phyloP scores from a whole-genome alignment of 2,329 filamentous ascomycete species.

The Thielaviopsis euricoi region DNA sequence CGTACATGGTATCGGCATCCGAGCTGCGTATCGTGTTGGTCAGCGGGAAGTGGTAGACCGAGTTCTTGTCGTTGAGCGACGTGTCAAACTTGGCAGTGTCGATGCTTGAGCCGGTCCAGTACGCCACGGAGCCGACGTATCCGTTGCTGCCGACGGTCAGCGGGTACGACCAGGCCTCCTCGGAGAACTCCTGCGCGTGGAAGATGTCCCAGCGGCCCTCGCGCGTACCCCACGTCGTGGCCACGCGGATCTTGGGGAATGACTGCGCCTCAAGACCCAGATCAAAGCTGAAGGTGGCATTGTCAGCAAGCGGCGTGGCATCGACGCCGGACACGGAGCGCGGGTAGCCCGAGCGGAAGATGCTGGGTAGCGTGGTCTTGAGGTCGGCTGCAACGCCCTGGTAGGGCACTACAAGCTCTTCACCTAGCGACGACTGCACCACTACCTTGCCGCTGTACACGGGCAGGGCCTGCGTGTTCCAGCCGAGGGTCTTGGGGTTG shows the following conservation, averaged over 20 bases:
- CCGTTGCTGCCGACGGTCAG: conserved; percentile 21
- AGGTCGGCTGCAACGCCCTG: conserved; percentile 13
- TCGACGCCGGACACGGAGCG: neutral
- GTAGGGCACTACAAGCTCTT: conserved; percentile 26
- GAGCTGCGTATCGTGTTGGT: conserved; percentile 13
- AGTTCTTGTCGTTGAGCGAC: conserved; percentile 14
- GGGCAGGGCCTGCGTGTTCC: conserved; percentile 19
- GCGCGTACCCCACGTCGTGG: conserved; percentile 19
- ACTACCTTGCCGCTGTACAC: conserved; percentile 29
- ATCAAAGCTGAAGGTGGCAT: conserved; percentile 12
- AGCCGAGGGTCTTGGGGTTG: conserved; percentile 16
- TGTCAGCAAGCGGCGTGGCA: conserved; percentile 1
- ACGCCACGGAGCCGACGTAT: conserved; percentile 24
- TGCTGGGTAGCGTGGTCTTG: neutral
- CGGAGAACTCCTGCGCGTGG: conserved; percentile 21
- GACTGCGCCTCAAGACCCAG: conserved; percentile 9
- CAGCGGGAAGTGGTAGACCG: conserved; percentile 15
- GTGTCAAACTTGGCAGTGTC: conserved; percentile 13
- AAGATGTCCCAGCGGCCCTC: conserved; percentile 26
- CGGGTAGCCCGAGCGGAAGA: conserved; percentile 1
- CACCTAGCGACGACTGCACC: conserved; percentile 24
- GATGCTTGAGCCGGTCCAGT: conserved; percentile 12
- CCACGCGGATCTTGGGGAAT: conserved; percentile 13
- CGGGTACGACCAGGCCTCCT: conserved; percentile 26
- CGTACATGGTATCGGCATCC: conserved; percentile 1